These are phyloP conservation scores for Musa balbisiana DNA, from an alignment of 202 grass and related monocot genomes.

Conservation along the genomic window DNA sequence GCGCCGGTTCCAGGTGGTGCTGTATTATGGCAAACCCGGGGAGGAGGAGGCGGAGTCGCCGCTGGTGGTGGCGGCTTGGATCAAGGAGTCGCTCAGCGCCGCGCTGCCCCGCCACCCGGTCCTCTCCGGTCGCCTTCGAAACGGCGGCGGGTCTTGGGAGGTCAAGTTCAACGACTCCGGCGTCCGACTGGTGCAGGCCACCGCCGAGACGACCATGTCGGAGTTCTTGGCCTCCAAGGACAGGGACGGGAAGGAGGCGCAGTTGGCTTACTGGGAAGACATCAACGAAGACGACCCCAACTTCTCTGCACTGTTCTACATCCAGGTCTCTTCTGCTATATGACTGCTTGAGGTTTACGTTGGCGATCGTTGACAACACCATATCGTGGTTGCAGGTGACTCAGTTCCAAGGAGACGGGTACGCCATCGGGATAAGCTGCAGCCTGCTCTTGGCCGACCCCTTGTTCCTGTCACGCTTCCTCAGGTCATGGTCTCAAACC, in stretches of 20 bases:
- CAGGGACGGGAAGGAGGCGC: conserved; percentile 19
- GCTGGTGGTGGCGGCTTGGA: conserved; percentile 43
- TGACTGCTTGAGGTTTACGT: not conserved
- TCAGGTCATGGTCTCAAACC: conserved; percentile 46
- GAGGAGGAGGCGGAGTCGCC: conserved; percentile 29
- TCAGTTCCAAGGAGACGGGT: conserved; percentile 49
- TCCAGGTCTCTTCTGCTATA: conserved; percentile 42
- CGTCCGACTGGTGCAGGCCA: conserved; percentile 57
- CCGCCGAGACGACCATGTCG: conserved; percentile 43
- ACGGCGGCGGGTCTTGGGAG: conserved; percentile 56
- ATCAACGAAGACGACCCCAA: conserved; percentile 43
- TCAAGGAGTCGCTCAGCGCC: conserved; percentile 65
- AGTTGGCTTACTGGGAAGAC: conserved; percentile 53
- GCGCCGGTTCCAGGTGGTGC: conserved; percentile 43
- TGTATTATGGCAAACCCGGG: conserved; percentile 57
- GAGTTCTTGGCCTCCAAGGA: conserved; percentile 47
- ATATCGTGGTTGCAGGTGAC: conserved; percentile 40
- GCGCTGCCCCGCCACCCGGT: conserved; percentile 56
- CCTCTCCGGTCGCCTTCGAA: conserved; percentile 68
- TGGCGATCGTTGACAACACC: not conserved
- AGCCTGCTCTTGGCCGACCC: conserved; percentile 62
- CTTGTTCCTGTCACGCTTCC: conserved; percentile 40
- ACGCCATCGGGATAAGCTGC: conserved; percentile 51
- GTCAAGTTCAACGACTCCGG: conserved; percentile 85
- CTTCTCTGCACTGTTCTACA: conserved; percentile 47